phyloP scores from a whole-genome alignment of 2,329 filamentous ascomycete species.

The Aphanoascus verrucosus region DNA sequence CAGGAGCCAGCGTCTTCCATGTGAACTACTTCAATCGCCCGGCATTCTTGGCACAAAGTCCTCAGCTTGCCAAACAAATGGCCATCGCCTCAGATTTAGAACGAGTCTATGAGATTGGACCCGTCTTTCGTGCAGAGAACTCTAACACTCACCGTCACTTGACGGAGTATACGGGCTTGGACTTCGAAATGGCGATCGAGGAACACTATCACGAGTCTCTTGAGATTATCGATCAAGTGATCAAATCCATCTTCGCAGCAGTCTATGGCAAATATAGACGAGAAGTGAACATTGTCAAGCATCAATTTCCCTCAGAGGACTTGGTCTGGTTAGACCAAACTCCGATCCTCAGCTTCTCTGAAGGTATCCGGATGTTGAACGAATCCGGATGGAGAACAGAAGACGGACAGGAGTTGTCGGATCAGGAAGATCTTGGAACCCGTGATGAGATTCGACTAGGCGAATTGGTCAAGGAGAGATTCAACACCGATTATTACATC shows the following conservation, averaged over 20 bases:
- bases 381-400: conserved; percentile 67
- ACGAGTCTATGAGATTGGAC: conserved; percentile 78
- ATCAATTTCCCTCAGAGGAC: conserved; percentile 76
- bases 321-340: conserved; percentile 81
- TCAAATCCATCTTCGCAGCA: conserved; percentile 68
- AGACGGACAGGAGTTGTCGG: conserved; percentile 58
- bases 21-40: conserved; percentile 81
- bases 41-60: conserved; percentile 83
- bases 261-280: conserved; percentile 57
- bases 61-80: conserved; percentile 89
- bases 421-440: conserved; percentile 71
- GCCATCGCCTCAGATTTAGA: conserved; percentile 80
- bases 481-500: conserved; percentile 82
- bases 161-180: conserved; percentile 87
- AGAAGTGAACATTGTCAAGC: conserved; percentile 69
- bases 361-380: conserved; percentile 71
- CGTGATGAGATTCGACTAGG: conserved; percentile 80
- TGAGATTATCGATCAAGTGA: conserved; percentile 61
- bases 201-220: conserved; percentile 85
- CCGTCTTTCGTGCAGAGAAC: conserved; percentile 89
- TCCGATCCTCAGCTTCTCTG: conserved; percentile 65
- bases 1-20: conserved; percentile 81
- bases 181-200: conserved; percentile 85
- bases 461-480: conserved; percentile 74
- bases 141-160: conserved; percentile 90